Evolutionary conservation across 2,329 filamentous ascomycete genomes (phyloP).

Genomic region (Colletotrichum cuscutae): DNA sequence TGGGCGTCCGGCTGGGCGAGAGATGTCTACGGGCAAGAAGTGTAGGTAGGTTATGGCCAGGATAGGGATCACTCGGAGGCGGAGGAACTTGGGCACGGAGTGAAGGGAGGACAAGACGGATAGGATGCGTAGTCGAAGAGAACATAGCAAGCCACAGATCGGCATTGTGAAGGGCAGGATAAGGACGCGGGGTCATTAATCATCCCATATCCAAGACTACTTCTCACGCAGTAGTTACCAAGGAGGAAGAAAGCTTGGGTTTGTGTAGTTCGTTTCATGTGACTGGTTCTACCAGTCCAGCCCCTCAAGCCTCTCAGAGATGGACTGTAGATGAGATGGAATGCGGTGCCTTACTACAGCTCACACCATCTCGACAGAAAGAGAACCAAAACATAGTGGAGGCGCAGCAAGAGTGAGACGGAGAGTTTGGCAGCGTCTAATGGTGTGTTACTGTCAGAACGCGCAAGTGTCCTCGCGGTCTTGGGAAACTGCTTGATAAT

Average conservation of each 20-base stretch:
- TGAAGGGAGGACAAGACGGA: background rate
- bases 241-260: background rate
- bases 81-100: background rate
- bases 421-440: background rate
- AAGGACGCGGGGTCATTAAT: background rate
- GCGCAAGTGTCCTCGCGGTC: conserved; percentile 24
- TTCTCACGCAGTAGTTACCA: background rate
- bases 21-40: background rate
- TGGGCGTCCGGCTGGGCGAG: background rate
- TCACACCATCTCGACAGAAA: background rate
- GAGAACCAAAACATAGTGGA: no score
- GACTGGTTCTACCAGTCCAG: background rate
- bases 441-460: background rate
- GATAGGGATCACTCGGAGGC: background rate
- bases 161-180: background rate
- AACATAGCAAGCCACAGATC: background rate
- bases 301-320: background rate
- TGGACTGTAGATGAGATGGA: background rate
- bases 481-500: background rate
- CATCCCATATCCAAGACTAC: conserved; percentile 13
- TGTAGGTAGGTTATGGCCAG: no score
- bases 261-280: background rate
- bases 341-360: background rate
- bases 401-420: background rate
- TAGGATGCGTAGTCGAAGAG: background rate